These are phyloP conservation scores for Triticum dicoccoides DNA, from an alignment of 176 grass and related monocot genomes.

Conservation along the genomic window DNA sequence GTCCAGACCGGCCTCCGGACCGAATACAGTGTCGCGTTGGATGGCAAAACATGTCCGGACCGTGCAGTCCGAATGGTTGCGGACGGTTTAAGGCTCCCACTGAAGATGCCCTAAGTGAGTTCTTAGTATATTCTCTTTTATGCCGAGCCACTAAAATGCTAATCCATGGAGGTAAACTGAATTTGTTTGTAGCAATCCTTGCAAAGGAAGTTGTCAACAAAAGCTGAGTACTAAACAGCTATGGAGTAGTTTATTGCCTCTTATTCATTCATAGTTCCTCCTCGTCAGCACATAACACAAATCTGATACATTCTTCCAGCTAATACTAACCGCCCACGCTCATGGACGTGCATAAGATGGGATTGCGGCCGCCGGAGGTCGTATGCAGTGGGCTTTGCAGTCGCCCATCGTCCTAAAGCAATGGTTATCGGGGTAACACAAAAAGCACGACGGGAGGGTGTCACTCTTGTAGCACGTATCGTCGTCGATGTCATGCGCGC, in stretches of 20 bases:
- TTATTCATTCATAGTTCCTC: neutral
- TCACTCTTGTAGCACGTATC: neutral
- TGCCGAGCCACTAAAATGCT: no score
- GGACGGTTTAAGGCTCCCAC: no score
- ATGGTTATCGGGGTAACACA: neutral
- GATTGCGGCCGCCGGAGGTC: neutral
- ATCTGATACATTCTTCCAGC: no score
- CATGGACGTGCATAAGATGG: neutral
- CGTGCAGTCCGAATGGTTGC: no score
- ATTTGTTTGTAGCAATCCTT: no score
- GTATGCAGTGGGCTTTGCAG: neutral
- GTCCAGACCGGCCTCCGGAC: no score
- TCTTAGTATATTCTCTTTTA: no score
- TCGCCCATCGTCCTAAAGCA: neutral
- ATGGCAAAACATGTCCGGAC: no score
- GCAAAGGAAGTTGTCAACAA: neutral
- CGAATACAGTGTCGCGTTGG: no score
- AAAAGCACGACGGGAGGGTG: neutral
- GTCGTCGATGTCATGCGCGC: neutral
- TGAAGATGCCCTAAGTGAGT: no score
- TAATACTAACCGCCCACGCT: neutral
- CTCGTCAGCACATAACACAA: neutral
- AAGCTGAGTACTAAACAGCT: neutral
- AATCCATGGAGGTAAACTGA: no score
- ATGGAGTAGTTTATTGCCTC: neutral